Percentiles rank a stretch among this genome's conserved stretches.
Evolutionary conservation across 225 moss, liverwort and hornwort species (phyloP).

Genomic region (Polytrichum formosum): DNA sequence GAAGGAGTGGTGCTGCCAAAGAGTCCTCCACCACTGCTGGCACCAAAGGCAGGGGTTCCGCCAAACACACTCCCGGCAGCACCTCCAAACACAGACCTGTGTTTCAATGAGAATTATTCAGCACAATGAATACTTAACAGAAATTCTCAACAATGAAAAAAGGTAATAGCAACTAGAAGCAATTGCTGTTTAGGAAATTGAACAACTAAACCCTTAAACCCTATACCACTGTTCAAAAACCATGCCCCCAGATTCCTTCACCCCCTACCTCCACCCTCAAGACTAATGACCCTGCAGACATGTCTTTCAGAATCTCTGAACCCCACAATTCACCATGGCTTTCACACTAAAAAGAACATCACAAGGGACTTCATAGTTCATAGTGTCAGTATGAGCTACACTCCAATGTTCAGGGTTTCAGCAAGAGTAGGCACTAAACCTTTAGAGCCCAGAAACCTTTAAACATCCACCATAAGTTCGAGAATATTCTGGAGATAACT

Average conservation of each 20-base stretch:
- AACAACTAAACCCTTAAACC: background rate
- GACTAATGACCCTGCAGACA: background rate
- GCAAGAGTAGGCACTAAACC: no score
- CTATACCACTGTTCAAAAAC: background rate
- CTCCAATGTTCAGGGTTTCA: no score
- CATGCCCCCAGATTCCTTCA: background rate
- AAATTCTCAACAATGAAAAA: no score
- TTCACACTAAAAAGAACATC: background rate
- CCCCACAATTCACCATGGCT: background rate
- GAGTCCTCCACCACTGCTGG: constrained; percentile 32
- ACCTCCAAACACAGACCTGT: constrained; percentile 50
- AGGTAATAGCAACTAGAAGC: background rate
- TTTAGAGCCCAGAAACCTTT: no score
- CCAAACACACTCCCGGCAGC: constrained; percentile 41
- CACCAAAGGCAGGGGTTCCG: constrained; percentile 40
- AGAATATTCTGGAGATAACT: no score
- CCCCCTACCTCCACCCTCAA: background rate
- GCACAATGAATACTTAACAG: background rate
- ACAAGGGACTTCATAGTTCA: background rate
- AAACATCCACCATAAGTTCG: no score
- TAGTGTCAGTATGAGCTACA: background rate
- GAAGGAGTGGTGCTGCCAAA: constrained; percentile 43
- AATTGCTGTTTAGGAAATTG: background rate
- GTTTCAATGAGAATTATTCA: background rate
- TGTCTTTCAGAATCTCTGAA: background rate